Percentiles rank a stretch among this genome's conserved stretches.
Conservation (phyloP, 2,329 filamentous ascomycete genomes). For the Phialophora macrospora region DNA sequence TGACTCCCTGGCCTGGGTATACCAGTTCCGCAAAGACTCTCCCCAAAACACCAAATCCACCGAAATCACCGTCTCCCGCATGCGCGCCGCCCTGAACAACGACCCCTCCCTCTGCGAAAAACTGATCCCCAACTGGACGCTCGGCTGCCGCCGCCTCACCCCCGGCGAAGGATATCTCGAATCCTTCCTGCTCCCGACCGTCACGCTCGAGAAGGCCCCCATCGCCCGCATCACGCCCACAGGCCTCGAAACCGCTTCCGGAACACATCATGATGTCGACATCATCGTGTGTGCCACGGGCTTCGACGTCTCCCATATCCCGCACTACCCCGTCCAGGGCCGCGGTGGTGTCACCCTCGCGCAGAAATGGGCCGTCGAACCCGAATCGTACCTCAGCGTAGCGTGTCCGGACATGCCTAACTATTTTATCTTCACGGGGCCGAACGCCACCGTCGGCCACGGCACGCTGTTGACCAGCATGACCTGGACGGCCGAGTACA, state of each 20-base stretch:
- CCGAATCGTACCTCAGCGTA: slow-evolving; percentile 42
- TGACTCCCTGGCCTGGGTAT: background rate
- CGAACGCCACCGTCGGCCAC: slow-evolving; percentile 41
- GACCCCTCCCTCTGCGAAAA: slow-evolving; percentile 35
- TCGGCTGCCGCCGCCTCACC: slow-evolving; percentile 56
- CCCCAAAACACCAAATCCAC: slow-evolving; percentile 32
- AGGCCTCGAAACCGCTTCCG: slow-evolving; percentile 39
- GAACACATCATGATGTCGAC: slow-evolving; percentile 40
- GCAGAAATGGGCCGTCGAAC: slow-evolving; percentile 41
- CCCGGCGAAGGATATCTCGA: slow-evolving; percentile 60
- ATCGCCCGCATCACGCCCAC: slow-evolving; percentile 44
- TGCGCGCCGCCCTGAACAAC: slow-evolving; percentile 33
- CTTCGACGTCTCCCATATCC: slow-evolving; percentile 47
- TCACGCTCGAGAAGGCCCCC: slow-evolving; percentile 42
- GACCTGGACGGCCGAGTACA: slow-evolving; percentile 41
- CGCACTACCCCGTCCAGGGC: slow-evolving; percentile 46
- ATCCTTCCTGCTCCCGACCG: slow-evolving; percentile 51
- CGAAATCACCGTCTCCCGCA: slow-evolving; percentile 27
- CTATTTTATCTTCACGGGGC: slow-evolving; percentile 45
- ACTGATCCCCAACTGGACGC: slow-evolving; percentile 39
- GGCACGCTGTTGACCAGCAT: slow-evolving; percentile 41
- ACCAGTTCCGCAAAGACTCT: slow-evolving; percentile 31
- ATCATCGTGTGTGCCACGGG: slow-evolving; percentile 50
- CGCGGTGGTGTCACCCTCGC: slow-evolving; percentile 40
- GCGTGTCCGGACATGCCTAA: slow-evolving; percentile 43